Evolutionary conservation across 2,329 filamentous ascomycete genomes (phyloP).

Genomic region (Fusarium penzigii): DNA sequence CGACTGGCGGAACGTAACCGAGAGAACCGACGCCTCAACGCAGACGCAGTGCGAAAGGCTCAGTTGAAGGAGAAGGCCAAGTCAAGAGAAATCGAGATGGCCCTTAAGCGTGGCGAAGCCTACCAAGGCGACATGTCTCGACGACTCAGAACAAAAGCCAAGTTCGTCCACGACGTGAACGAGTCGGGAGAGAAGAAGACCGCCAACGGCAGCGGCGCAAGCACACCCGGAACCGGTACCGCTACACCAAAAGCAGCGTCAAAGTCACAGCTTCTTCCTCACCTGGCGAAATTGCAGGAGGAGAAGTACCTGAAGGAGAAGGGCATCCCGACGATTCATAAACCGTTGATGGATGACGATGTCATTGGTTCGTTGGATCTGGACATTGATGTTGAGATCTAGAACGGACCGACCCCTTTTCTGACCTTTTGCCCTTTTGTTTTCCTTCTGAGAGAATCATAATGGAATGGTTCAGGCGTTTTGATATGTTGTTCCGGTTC

Average conservation of each 20-base stretch:
- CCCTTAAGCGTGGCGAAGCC: constrained; percentile 63
- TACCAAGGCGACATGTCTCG: constrained; percentile 60
- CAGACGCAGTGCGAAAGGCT: constrained; percentile 87
- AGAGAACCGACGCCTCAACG: constrained; percentile 80
- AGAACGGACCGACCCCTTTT: constrained; percentile 13
- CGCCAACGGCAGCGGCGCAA: constrained; percentile 51
- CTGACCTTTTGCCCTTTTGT: background rate
- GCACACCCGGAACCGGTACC: constrained; percentile 55
- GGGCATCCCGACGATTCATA: constrained; percentile 68
- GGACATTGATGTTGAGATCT: constrained; percentile 90
- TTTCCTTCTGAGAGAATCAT: background rate
- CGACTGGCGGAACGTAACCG: constrained; percentile 81
- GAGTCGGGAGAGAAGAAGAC: constrained; percentile 48
- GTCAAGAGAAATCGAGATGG: constrained; percentile 60
- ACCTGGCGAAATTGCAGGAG: constrained; percentile 55
- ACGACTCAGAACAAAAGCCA: constrained; percentile 66
- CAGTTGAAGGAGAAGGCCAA: constrained; percentile 77
- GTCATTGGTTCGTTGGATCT: constrained; percentile 87
- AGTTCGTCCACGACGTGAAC: constrained; percentile 66
- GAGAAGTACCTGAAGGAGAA: constrained; percentile 58
- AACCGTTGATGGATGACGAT: constrained; percentile 85
- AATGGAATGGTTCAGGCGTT: background rate
- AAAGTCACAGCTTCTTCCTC: constrained; percentile 47
- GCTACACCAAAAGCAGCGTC: constrained; percentile 52
- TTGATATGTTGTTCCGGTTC: too few species aligned